A percentile compares a stretch with the other conserved stretches of the same genome.
phyloP scores from a whole-genome alignment of 2,329 filamentous ascomycete species.

The Trichocomaceae sp. region DNA sequence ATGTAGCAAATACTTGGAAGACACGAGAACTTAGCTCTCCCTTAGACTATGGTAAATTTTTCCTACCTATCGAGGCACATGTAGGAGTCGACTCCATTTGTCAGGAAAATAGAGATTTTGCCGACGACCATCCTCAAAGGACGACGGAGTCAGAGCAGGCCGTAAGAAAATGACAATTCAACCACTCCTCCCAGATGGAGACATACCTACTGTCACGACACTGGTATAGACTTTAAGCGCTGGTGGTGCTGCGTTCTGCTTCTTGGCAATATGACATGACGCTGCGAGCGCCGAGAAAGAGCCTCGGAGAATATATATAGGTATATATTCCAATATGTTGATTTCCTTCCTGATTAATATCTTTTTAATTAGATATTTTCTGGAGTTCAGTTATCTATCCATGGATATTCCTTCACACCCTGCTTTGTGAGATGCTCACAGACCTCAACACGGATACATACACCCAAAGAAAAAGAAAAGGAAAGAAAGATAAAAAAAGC shows the following conservation, averaged over 20 bases:
- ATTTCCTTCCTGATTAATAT: neutral
- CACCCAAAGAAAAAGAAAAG: too few species aligned
- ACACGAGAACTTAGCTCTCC: neutral
- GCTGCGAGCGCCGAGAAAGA: neutral
- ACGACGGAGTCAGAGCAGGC: neutral
- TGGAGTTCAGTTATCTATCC: too few species aligned
- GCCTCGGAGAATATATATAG: neutral
- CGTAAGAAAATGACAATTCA: neutral
- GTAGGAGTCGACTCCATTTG: neutral
- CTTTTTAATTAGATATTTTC: neutral
- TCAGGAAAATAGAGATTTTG: neutral
- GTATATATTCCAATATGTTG: neutral
- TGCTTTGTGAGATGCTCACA: neutral
- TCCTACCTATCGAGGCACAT: neutral
- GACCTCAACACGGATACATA: neutral
- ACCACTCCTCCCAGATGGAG: neutral
- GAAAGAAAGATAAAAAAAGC: neutral
- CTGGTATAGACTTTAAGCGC: neutral
- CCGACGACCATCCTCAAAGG: neutral
- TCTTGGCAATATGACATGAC: neutral
- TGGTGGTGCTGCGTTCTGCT: neutral
- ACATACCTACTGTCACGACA: neutral
- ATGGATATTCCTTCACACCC: neutral
- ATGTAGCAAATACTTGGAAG: too few species aligned
- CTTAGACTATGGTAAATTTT: neutral